These are phyloP conservation scores for Bipolaris gigantea DNA, from an alignment of 2,329 filamentous ascomycete species.

Conservation along the genomic window DNA sequence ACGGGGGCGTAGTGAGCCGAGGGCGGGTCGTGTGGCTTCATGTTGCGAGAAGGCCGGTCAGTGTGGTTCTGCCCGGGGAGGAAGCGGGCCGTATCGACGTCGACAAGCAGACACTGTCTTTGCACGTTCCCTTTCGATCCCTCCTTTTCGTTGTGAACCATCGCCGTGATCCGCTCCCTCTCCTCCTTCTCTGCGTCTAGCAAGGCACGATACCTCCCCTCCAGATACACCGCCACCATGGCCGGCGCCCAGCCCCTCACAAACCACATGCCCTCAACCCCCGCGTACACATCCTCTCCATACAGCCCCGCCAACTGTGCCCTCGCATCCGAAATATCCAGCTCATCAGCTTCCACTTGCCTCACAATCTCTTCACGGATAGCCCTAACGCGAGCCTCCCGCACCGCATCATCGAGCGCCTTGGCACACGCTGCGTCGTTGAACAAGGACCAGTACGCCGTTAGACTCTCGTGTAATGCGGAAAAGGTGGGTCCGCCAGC, in stretches of 20 bases:
- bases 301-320: slow-evolving; percentile 24
- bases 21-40: too few species aligned
- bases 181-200: slow-evolving; percentile 27
- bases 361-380: slow-evolving; percentile 22
- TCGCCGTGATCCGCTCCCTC: slow-evolving; percentile 10
- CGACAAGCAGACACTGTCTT: too few species aligned
- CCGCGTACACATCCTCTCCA: slow-evolving; percentile 10
- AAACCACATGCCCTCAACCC: slow-evolving; percentile 26
- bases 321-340: slow-evolving; percentile 17
- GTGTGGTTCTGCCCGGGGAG: too few species aligned
- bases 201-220: slow-evolving; percentile 26
- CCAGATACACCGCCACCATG: slow-evolving; percentile 31
- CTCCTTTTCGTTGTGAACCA: slow-evolving; percentile 1
- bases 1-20: too few species aligned
- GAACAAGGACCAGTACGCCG: slow-evolving; percentile 27
- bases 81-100: too few species aligned
- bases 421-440: slow-evolving; percentile 29
- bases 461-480: slow-evolving; percentile 18
- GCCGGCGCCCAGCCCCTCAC: slow-evolving; percentile 26
- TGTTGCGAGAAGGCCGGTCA: too few species aligned
- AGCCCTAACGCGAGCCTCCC: slow-evolving; percentile 18
- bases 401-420: slow-evolving; percentile 32
- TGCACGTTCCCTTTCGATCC: background rate
- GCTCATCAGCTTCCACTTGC: slow-evolving; percentile 12
- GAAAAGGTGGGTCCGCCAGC: slow-evolving; percentile 17